These are phyloP conservation scores for Candida glaebosa DNA, from an alignment of 805 yeast genomes.

Conservation along the genomic window DNA sequence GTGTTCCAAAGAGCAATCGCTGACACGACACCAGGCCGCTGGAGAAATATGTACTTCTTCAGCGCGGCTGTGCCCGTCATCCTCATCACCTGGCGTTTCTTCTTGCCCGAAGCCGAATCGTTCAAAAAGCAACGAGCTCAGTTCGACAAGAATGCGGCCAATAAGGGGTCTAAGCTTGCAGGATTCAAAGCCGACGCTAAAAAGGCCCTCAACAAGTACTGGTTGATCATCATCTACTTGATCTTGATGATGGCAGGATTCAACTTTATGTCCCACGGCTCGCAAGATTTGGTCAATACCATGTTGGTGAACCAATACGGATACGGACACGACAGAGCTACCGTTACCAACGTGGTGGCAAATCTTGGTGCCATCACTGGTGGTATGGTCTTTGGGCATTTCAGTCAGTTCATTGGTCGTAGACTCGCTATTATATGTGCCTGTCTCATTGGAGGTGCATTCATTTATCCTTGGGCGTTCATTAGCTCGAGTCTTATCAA, in stretches of 20 bases:
- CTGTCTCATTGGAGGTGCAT: slow-evolving; percentile 53
- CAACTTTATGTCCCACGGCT: slow-evolving; percentile 71
- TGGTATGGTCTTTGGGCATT: slow-evolving; percentile 58
- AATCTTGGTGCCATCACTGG: slow-evolving; percentile 69
- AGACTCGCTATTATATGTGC: slow-evolving; percentile 52
- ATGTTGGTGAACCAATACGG: slow-evolving; percentile 52
- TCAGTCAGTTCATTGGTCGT: slow-evolving; percentile 58
- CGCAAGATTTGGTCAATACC: slow-evolving; percentile 72
- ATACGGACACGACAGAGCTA: slow-evolving; percentile 43
- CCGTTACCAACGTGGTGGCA: slow-evolving; percentile 60
- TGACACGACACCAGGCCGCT: slow-evolving; percentile 42
- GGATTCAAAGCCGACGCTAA: slow-evolving; percentile 11
- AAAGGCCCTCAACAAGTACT: slow-evolving; percentile 18
- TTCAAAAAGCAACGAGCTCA: slow-evolving; percentile 26
- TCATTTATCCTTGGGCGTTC: slow-evolving; percentile 63
- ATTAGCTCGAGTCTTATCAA: slow-evolving; percentile 37
- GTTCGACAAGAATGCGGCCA: slow-evolving; percentile 8
- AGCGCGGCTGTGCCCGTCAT: slow-evolving; percentile 64
- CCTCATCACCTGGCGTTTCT: slow-evolving; percentile 54
- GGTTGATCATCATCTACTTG: slow-evolving; percentile 31
- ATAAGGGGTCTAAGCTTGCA: slow-evolving; percentile 9
- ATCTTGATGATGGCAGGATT: slow-evolving; percentile 57
- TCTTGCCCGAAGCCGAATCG: slow-evolving; percentile 58
- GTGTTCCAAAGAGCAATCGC: slow-evolving; percentile 61
- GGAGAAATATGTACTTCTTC: slow-evolving; percentile 77